Evolutionary conservation across 108 stramenopile species (phyloP).

Genomic region (Nitzschia sp.): DNA sequence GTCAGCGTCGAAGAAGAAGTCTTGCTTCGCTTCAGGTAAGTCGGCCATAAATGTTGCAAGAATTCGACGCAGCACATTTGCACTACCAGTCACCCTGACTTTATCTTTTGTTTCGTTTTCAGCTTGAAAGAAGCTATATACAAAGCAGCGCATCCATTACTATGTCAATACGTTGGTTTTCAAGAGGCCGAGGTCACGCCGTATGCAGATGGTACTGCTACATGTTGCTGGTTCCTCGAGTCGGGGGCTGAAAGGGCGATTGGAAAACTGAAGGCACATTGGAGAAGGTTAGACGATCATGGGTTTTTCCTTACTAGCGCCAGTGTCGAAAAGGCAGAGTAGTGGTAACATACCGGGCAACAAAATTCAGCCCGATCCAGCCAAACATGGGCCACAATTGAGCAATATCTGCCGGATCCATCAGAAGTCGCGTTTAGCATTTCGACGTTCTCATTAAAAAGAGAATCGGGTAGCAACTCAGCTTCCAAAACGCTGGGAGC

Average conservation of each 20-base stretch:
- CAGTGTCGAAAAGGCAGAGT: slow-evolving; percentile 12
- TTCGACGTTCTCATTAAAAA: too few relatives aligned
- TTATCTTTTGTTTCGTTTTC: not conserved
- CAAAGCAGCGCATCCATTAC: slow-evolving; percentile 83
- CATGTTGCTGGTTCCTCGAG: slow-evolving; percentile 47
- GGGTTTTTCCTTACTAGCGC: slow-evolving; percentile 41
- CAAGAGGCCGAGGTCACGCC: slow-evolving; percentile 84
- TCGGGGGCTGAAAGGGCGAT: slow-evolving; percentile 46
- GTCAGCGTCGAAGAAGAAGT: slow-evolving; percentile 77
- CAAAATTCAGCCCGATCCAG: too few relatives aligned
- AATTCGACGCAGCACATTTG: not conserved
- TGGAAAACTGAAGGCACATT: slow-evolving; percentile 56
- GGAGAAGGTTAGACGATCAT: slow-evolving; percentile 45
- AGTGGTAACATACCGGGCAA: not conserved
- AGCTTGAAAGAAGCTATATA: slow-evolving; percentile 86
- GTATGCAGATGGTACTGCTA: slow-evolving; percentile 69
- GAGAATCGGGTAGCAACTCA: too few relatives aligned
- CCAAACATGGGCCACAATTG: too few relatives aligned
- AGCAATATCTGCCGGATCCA: too few relatives aligned
- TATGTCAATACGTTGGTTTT: slow-evolving; percentile 84
- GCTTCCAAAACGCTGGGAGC: too few relatives aligned
- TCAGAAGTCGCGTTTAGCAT: too few relatives aligned
- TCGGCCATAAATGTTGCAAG: not conserved
- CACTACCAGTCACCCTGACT: not conserved
- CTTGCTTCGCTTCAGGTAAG: slow-evolving; percentile 74